Conservation (phyloP, 1,284 basidiomycete genomes). For the Coriolopsis trogii region DNA sequence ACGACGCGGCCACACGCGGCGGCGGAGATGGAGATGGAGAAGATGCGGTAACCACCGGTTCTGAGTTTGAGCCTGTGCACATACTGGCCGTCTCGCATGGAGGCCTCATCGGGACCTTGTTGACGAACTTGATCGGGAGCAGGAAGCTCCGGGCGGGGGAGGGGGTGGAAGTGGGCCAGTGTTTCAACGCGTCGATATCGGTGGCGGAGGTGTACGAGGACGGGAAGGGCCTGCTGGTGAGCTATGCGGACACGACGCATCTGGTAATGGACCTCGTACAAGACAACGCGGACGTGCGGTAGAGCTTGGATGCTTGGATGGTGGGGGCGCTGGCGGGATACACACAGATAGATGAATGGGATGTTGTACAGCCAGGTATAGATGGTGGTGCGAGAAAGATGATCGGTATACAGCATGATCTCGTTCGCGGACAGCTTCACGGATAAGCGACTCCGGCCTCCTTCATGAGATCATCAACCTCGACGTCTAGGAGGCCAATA, state of each 20-base stretch:
- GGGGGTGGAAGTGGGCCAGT: constrained; percentile 47
- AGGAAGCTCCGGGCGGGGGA: constrained; percentile 39
- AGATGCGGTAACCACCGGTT: no score
- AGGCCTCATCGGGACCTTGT: constrained; percentile 58
- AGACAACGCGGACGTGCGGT: constrained; percentile 53
- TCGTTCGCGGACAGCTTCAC: constrained; percentile 9
- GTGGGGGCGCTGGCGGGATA: no score
- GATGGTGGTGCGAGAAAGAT: neutral
- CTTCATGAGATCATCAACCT: constrained; percentile 46
- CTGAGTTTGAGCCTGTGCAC: constrained; percentile 33
- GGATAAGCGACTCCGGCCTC: constrained; percentile 31
- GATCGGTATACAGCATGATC: neutral
- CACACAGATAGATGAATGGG: neutral
- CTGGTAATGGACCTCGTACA: constrained; percentile 43
- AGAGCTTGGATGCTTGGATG: neutral
- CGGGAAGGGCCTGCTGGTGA: constrained; percentile 47
- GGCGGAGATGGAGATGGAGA: neutral
- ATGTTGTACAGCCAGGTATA: neutral
- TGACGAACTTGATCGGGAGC: constrained; percentile 47
- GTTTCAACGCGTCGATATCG: constrained; percentile 62
- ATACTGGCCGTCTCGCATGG: constrained; percentile 71
- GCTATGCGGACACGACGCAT: constrained; percentile 61
- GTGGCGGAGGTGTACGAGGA: constrained; percentile 52
- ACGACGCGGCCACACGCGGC: neutral
- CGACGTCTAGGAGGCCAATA: constrained; percentile 39